phyloP scores from a whole-genome alignment of 1,284 basidiomycete species.

The Trichosporon asahii region DNA sequence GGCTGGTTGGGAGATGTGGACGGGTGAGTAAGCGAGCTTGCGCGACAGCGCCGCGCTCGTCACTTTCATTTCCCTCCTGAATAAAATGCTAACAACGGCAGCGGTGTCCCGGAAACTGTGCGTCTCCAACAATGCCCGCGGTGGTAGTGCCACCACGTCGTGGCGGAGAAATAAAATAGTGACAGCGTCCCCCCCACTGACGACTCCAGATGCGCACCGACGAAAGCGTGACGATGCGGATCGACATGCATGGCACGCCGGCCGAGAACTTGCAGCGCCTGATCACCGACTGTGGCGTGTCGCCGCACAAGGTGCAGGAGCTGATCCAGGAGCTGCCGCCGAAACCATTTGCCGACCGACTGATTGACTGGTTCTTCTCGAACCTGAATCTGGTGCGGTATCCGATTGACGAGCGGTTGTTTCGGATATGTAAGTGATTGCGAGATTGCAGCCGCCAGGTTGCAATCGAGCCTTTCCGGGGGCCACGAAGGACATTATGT shows the following conservation, averaged over 20 bases:
- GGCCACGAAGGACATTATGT: too few species aligned
- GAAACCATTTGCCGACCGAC: constrained; percentile 65
- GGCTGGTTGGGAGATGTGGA: constrained; percentile 47
- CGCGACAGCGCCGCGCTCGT: too few species aligned
- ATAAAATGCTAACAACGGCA: constrained; percentile 2
- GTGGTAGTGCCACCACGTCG: background rate
- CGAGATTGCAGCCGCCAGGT: background rate
- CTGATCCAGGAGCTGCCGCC: constrained; percentile 83
- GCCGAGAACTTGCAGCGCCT: constrained; percentile 60
- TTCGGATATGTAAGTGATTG: constrained; percentile 58
- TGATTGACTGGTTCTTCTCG: constrained; percentile 53
- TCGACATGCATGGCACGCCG: constrained; percentile 49
- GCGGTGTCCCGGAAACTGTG: constrained; percentile 33
- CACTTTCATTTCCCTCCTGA: too few species aligned
- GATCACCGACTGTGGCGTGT: constrained; percentile 83
- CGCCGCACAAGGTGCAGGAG: constrained; percentile 80
- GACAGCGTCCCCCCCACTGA: background rate
- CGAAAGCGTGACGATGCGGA: constrained; percentile 47
- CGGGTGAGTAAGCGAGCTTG: constrained; percentile 31
- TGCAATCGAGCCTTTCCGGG: too few species aligned
- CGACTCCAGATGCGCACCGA: constrained; percentile 39
- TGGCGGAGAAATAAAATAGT: background rate
- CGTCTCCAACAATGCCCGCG: constrained; percentile 3
- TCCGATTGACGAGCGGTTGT: constrained; percentile 82
- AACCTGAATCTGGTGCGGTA: constrained; percentile 90